A percentile compares a stretch with the other conserved stretches of the same genome.
phyloP scores from a whole-genome alignment of 805 yeast genomes.

The Citeromyces nyonsensis region DNA sequence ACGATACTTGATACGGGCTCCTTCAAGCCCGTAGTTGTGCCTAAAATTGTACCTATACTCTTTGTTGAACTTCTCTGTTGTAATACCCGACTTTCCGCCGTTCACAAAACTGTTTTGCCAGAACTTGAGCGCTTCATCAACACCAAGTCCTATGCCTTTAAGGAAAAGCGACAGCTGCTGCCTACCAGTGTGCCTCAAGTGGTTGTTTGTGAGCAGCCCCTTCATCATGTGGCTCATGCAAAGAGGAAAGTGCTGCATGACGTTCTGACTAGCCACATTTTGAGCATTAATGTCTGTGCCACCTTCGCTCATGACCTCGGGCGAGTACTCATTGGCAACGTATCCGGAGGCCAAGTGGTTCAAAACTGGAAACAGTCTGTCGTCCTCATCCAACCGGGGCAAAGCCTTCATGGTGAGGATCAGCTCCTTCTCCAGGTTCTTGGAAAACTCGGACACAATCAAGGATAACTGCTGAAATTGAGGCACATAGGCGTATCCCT shows the following conservation, averaged over 20 bases:
- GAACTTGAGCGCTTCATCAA: constrained; percentile 78
- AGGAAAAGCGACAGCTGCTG: constrained; percentile 75
- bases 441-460: constrained; percentile 52
- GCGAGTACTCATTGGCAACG: constrained; percentile 31
- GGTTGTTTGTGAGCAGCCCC: constrained; percentile 45
- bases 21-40: constrained; percentile 86
- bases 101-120: constrained; percentile 66
- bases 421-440: constrained; percentile 32
- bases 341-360: constrained; percentile 66
- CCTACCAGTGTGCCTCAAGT: constrained; percentile 72
- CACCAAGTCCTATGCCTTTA: constrained; percentile 77
- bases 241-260: constrained; percentile 60
- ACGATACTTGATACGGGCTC: constrained; percentile 69
- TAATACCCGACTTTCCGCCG: constrained; percentile 25
- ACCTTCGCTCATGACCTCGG: constrained; percentile 8
- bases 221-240: constrained; percentile 59
- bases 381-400: constrained; percentile 84
- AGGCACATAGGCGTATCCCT: constrained; percentile 78
- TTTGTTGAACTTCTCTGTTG: constrained; percentile 66
- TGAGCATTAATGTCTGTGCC: constrained; percentile 40
- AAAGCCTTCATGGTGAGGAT: constrained; percentile 58
- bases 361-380: constrained; percentile 72
- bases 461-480: constrained; percentile 63
- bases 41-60: constrained; percentile 82
- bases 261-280: constrained; percentile 36